Evolutionary conservation across 225 moss, liverwort and hornwort genomes (phyloP).

Genomic region (Bryoerythrophyllum caledonicum): DNA sequence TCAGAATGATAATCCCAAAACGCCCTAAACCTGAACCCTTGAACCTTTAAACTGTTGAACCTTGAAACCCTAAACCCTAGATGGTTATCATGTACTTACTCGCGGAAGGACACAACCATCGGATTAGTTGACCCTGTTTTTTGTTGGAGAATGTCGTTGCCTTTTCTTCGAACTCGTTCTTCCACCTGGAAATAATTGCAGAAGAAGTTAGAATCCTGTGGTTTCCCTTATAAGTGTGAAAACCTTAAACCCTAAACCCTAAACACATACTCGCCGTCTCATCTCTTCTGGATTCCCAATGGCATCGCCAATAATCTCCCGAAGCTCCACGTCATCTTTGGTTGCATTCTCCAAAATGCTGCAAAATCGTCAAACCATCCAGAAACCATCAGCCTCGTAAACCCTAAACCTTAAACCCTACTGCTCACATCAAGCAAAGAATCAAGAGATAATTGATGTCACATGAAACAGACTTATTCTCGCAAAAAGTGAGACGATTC

Average conservation of each 20-base stretch:
- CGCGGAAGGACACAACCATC: constrained; percentile 72
- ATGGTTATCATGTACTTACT: constrained; percentile 44
- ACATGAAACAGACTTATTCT: not conserved
- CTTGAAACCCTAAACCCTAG: no score
- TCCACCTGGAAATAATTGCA: constrained; percentile 62
- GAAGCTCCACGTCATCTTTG: constrained; percentile 93
- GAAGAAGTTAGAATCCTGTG: not conserved
- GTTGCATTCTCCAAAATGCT: constrained; percentile 93
- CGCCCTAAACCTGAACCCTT: no score
- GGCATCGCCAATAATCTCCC: constrained; percentile 96
- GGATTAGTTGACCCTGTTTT: constrained; percentile 78
- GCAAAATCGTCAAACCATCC: constrained; percentile 15
- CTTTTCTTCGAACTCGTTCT: constrained; percentile 91
- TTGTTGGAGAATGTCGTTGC: constrained; percentile 65
- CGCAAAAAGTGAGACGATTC: not conserved
- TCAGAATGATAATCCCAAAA: not conserved
- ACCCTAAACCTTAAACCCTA: not conserved
- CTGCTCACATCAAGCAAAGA: not conserved
- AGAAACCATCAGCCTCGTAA: not conserved
- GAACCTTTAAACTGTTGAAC: no score
- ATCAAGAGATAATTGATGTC: not conserved
- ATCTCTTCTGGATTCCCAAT: constrained; percentile 96
- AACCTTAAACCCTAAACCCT: not conserved
- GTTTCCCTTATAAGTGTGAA: not conserved
- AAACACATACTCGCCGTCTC: constrained; percentile 77